phyloP scores from a whole-genome alignment of 306 rosid genomes.

The Cicer yamashitae region DNA sequence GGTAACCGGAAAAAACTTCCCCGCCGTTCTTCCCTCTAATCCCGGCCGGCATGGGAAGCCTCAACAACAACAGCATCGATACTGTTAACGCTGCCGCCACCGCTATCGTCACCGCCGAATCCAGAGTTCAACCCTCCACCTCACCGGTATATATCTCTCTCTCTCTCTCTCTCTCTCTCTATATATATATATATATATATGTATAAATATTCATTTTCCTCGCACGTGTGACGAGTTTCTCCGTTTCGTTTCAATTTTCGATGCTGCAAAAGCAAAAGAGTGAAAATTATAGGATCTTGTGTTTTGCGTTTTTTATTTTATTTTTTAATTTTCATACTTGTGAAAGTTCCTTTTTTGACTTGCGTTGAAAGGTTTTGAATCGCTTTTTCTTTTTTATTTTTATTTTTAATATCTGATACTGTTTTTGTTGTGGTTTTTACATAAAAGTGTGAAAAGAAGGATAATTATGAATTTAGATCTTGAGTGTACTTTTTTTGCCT shows the following conservation, averaged over 20 bases:
- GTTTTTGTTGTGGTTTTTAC: constrained; percentile 30
- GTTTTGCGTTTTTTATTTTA: constrained; percentile 24
- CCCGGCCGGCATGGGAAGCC: constrained; percentile 58
- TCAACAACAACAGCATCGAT: constrained; percentile 70
- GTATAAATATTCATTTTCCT: not conserved
- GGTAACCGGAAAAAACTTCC: constrained; percentile 42
- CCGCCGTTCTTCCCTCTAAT: not conserved
- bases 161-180: not conserved
- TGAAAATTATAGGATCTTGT: constrained; percentile 49
- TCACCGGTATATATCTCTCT: constrained; percentile 55
- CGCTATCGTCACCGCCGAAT: constrained; percentile 86
- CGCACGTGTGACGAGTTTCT: constrained; percentile 19
- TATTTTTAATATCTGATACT: constrained; percentile 29
- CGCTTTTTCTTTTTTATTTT: constrained; percentile 19
- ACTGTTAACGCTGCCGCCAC: constrained; percentile 94
- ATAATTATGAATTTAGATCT: constrained; percentile 48
- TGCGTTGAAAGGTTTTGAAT: constrained; percentile 47
- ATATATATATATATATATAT: too few relatives aligned
- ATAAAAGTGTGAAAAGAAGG: constrained; percentile 38
- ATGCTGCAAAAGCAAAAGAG: constrained; percentile 35
- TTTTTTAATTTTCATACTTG: not conserved
- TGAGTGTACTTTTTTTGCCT: not conserved
- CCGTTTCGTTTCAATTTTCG: constrained; percentile 34
- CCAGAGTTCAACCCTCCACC: constrained; percentile 78
- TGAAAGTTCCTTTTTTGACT: constrained; percentile 44